phyloP scores from a whole-genome alignment of 805 yeast species.

The Yarrowia bubula region DNA sequence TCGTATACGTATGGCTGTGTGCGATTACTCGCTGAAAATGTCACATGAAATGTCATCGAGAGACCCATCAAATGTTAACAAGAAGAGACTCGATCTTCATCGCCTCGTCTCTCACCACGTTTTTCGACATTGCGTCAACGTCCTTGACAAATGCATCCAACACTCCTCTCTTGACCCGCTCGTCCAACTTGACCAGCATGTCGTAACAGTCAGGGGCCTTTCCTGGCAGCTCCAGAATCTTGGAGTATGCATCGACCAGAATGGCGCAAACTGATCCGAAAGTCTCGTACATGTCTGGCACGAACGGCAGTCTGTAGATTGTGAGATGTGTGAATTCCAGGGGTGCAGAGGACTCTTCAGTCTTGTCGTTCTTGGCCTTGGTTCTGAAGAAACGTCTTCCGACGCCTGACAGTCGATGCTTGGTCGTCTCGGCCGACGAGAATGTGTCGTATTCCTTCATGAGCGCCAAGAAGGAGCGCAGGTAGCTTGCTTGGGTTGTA shows the following conservation, averaged over 20 bases:
- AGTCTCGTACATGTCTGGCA: constrained; percentile 36
- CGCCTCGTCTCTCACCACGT: constrained; percentile 32
- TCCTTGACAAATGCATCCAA: constrained; percentile 33
- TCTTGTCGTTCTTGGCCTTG: constrained; percentile 31
- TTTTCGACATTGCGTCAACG: constrained; percentile 31
- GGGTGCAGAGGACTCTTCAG: constrained; percentile 1
- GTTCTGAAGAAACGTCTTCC: constrained; percentile 32
- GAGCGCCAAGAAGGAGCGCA: constrained; percentile 29
- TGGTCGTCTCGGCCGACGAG: constrained; percentile 28
- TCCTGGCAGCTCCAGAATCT: constrained; percentile 28
- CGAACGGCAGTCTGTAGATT: constrained; percentile 34
- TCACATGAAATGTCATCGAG: not conserved
- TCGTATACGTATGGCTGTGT: not conserved
- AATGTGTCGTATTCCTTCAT: constrained; percentile 32
- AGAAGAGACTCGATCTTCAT: constrained; percentile 31
- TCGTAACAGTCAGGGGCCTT: constrained; percentile 31
- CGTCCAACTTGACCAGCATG: constrained; percentile 32
- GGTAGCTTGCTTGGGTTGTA: constrained; percentile 29
- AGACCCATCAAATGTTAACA: constrained; percentile 27
- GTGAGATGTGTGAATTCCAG: constrained; percentile 31
- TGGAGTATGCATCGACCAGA: constrained; percentile 32
- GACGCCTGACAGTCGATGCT: constrained; percentile 31
- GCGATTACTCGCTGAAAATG: not conserved
- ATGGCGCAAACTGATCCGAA: constrained; percentile 34
- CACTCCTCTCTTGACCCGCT: constrained; percentile 30